A percentile compares a stretch with the other conserved stretches of the same genome.
Evolutionary conservation across 2,329 filamentous ascomycete species (phyloP).

Genomic region (Penicillium palitans): DNA sequence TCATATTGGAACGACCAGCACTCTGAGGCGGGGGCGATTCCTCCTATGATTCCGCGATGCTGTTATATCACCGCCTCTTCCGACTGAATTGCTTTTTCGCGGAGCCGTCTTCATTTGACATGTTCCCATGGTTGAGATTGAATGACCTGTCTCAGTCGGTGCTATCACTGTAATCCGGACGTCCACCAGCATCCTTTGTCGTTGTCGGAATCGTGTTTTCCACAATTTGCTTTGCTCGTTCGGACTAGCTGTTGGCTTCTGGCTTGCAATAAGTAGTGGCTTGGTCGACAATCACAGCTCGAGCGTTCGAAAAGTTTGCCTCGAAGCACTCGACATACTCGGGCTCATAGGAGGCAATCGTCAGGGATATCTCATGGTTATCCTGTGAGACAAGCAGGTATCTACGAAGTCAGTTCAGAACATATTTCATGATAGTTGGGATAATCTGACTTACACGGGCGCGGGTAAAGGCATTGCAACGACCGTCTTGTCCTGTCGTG

Average conservation of each 20-base stretch:
- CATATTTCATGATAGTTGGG: too few species aligned
- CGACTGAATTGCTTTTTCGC: too few species aligned
- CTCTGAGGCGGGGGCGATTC: background rate
- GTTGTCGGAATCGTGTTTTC: background rate
- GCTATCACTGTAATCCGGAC: background rate
- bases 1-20: too few species aligned
- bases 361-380: background rate
- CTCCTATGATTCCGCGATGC: background rate
- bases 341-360: too few species aligned
- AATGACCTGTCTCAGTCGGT: background rate
- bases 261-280: background rate
- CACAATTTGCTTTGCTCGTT: background rate
- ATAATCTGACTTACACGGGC: too few species aligned
- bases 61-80: too few species aligned
- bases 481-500: too few species aligned
- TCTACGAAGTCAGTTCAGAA: background rate
- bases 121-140: background rate
- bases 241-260: background rate
- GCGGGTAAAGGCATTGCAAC: too few species aligned
- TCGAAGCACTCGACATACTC: too few species aligned
- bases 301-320: too few species aligned
- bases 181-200: background rate
- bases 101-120: background rate
- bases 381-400: background rate
- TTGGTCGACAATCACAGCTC: background rate